A percentile compares a stretch with the other conserved stretches of the same genome.
These are phyloP conservation scores for Acacia crassicarpa DNA, from an alignment of 306 rosid genomes.

Conservation along the genomic window DNA sequence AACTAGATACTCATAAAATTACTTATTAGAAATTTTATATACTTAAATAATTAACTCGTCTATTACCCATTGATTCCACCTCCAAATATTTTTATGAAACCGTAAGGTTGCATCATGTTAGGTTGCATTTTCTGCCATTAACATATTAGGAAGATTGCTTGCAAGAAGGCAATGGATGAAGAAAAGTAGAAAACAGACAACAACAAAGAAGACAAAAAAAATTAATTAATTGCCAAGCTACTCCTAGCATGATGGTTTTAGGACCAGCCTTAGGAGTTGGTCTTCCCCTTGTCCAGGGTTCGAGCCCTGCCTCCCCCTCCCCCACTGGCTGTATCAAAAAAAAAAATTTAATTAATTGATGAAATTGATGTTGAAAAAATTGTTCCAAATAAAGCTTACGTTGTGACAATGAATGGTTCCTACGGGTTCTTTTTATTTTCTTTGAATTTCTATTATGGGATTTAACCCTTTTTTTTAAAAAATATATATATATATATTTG, in stretches of 20 bases:
- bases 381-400: conserved; percentile 12
- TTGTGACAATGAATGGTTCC: conserved; percentile 25
- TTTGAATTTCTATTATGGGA: background rate
- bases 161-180: background rate
- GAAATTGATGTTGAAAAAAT: conserved; percentile 3
- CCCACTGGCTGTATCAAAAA: no score
- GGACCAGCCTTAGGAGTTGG: no score
- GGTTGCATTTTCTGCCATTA: conserved; percentile 13
- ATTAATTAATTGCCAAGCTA: no score
- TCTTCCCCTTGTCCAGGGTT: no score
- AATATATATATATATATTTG: background rate
- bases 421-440: background rate
- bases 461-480: background rate
- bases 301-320: no score
- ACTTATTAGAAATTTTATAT: background rate
- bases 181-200: background rate
- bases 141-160: background rate
- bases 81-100: background rate
- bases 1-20: background rate
- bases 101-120: background rate
- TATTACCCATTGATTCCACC: background rate
- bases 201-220: background rate
- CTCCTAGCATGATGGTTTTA: no score
- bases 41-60: background rate
- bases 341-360: background rate